Conservation (phyloP, 345 rosid genomes). For the Syzygium oleosum region DNA sequence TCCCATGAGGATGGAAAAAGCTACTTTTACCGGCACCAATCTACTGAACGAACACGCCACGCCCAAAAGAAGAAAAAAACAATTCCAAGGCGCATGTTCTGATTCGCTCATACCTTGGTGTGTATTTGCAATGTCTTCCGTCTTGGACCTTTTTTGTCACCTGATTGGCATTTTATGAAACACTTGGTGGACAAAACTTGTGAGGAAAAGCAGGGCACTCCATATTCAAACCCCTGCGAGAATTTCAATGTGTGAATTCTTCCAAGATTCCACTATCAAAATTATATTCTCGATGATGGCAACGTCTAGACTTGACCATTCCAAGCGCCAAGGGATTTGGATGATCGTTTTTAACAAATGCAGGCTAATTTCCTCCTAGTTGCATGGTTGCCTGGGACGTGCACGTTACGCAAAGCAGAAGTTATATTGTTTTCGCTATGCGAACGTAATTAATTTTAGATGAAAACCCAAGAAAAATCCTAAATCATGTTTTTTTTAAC, state of each 20-base stretch:
- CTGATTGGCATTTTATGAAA: neutral
- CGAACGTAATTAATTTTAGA: neutral
- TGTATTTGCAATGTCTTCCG: neutral
- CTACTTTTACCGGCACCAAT: neutral
- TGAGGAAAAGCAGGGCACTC: neutral
- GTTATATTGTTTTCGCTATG: neutral
- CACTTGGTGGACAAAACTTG: neutral
- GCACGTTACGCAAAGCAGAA: neutral
- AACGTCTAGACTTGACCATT: neutral
- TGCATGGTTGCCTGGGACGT: neutral
- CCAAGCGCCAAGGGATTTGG: neutral
- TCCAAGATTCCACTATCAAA: neutral
- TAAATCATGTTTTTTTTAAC: neutral
- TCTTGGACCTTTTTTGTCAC: neutral
- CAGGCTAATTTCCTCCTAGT: neutral
- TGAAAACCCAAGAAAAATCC: neutral
- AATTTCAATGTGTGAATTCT: neutral
- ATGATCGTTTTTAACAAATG: neutral
- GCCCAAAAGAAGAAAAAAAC: neutral
- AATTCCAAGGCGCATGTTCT: neutral
- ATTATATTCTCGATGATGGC: neutral
- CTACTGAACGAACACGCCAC: neutral
- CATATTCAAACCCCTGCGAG: neutral
- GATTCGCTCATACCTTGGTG: neutral
- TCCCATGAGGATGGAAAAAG: neutral